phyloP scores from a whole-genome alignment of 805 yeast genomes.

The Sugiyamaella qingdaonensis region DNA sequence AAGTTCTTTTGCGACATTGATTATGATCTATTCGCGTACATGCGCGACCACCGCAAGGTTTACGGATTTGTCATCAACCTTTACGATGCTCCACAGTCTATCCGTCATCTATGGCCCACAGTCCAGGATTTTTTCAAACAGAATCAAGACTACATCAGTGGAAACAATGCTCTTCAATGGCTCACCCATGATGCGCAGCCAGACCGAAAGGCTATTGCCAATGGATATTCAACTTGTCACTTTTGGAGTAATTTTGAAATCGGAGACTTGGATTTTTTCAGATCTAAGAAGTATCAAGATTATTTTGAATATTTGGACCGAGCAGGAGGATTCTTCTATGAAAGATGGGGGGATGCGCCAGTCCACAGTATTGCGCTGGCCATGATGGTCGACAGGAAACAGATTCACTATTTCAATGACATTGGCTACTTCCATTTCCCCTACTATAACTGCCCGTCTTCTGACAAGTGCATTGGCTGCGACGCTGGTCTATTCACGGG shows the following conservation, averaged over 20 bases:
- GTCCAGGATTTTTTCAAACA: constrained; percentile 55
- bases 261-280: constrained; percentile 74
- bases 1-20: constrained; percentile 63
- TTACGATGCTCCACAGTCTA: constrained; percentile 66
- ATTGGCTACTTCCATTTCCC: constrained; percentile 74
- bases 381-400: constrained; percentile 61
- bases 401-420: constrained; percentile 84
- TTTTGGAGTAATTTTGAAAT: constrained; percentile 91
- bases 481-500: constrained; percentile 50
- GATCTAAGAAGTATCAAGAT: constrained; percentile 59
- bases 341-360: constrained; percentile 94
- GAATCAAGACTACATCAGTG: constrained; percentile 55
- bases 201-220: constrained; percentile 32
- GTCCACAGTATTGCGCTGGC: constrained; percentile 76
- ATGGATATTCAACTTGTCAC: constrained; percentile 63
- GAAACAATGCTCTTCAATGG: constrained; percentile 50
- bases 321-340: constrained; percentile 80
- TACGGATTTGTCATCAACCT: constrained; percentile 71
- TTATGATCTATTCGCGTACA: constrained; percentile 37
- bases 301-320: constrained; percentile 64
- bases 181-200: constrained; percentile 53
- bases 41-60: constrained; percentile 55
- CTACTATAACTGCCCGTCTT: constrained; percentile 76
- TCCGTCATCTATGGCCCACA: constrained; percentile 62
- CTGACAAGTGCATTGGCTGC: constrained; percentile 54